A percentile compares a stretch with the other conserved stretches of the same genome.
Evolutionary conservation across 495 filamentous ascomycete genomes (phyloP).

Genomic region (Cercophora sp.): DNA sequence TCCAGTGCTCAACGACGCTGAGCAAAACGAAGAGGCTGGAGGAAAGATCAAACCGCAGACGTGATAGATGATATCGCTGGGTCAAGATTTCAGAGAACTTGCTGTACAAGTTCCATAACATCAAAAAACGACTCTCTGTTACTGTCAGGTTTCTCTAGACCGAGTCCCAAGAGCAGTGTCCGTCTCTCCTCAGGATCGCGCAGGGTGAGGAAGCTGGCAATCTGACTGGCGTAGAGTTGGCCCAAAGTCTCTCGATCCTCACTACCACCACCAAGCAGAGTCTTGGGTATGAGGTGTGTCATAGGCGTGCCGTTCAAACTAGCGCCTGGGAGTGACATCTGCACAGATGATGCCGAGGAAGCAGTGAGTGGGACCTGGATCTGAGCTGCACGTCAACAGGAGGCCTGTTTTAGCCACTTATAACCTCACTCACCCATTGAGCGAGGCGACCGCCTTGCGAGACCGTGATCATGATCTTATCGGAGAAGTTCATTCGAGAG

Average conservation of each 20-base stretch:
- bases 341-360: slow-evolving; percentile 54
- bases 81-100: slow-evolving; percentile 36
- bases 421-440: slow-evolving; percentile 70
- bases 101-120: slow-evolving; percentile 73
- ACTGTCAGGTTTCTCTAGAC: slow-evolving; percentile 59
- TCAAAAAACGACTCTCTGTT: slow-evolving; percentile 76
- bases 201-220: slow-evolving; percentile 71
- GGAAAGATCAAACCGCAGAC: too few species aligned
- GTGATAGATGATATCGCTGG: too few species aligned
- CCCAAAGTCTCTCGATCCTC: slow-evolving; percentile 76
- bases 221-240: slow-evolving; percentile 83
- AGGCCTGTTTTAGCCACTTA: too few species aligned
- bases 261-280: slow-evolving; percentile 78
- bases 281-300: slow-evolving; percentile 77
- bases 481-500: slow-evolving; percentile 68
- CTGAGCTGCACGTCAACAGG: too few species aligned
- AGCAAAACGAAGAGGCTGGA: too few species aligned
- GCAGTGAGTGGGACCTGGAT: slow-evolving; percentile 82
- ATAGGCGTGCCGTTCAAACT: slow-evolving; percentile 66
- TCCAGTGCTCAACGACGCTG: too few species aligned
- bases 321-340: slow-evolving; percentile 50
- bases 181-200: slow-evolving; percentile 73
- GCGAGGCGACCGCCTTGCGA: slow-evolving; percentile 80
- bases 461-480: slow-evolving; percentile 89
- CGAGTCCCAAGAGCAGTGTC: slow-evolving; percentile 76